Conservation (phyloP, 192 early-diverging fungal species). For the Neocallimastix lanati region DNA sequence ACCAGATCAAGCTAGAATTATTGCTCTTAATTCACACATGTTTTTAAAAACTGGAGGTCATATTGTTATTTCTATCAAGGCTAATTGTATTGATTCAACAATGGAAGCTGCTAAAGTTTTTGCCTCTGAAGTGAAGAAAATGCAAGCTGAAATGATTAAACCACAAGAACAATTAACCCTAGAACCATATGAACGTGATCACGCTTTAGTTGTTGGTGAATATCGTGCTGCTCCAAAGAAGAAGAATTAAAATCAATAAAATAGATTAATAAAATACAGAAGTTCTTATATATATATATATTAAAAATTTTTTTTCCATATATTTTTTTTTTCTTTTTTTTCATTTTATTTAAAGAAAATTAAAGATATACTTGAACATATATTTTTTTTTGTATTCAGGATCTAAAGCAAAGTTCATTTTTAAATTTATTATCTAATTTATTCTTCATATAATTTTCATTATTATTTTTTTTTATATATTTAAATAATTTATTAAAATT, state of each 20-base stretch:
- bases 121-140: slow-evolving; percentile 90
- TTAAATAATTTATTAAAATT: no score
- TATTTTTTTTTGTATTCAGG: no score
- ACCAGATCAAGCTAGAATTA: slow-evolving; percentile 98
- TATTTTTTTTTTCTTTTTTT: no score
- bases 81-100: slow-evolving; percentile 99
- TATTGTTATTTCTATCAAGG: slow-evolving; percentile 98
- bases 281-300: no score
- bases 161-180: slow-evolving; percentile 72
- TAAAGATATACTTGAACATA: no score
- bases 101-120: slow-evolving; percentile 90
- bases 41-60: slow-evolving; percentile 93
- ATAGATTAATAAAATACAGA: background rate
- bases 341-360: no score
- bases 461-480: no score
- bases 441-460: no score
- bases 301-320: no score
- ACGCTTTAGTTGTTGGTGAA: background rate
- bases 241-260: background rate
- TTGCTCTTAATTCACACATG: slow-evolving; percentile 89
- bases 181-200: background rate
- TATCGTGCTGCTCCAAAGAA: background rate
- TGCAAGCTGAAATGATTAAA: slow-evolving; percentile 71
- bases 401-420: no score
- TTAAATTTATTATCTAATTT: no score